Evolutionary conservation across 805 yeast species (phyloP), one percentile per base, ranked within the genome.

Genomic region (Debaryomyces castellii): DNA sequence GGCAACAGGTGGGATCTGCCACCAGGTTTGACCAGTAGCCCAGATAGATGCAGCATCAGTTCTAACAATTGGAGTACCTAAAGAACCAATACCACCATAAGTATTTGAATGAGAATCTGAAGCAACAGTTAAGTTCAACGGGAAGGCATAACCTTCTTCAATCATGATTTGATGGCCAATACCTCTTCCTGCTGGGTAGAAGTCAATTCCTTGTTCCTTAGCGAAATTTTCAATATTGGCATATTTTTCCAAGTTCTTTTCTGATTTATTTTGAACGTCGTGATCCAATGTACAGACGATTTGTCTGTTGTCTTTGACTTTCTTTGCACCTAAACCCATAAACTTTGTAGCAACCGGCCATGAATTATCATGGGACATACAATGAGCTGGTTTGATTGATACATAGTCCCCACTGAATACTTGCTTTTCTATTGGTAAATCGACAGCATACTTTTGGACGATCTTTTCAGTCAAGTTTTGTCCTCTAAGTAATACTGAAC

Each of bases 21-120:
- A 94, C 99, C 99, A 94, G 3, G 99, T 94, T 71, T 90, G 96
- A 34, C 98, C 98, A 0, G 99, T 94, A 10, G 99, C 98, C 99
- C 99, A 94, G 53, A 94, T 92, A 8, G 97, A 82, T 3, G 99
- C 99, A 18, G 98, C 99, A 68, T 94, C 99, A 0, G 99, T 94
- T 68, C 99, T 81, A 46, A 94, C 99, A 45, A 94, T 87, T 8
- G 99, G 98, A 2, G 99, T 95, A 43, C 99, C 99, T 47, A 94
- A 73, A 18, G 96, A 76, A 16, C 98, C 98, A 40, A 94, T 76
- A 61, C 99, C 99, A 55, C 99, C 99, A 62, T 94, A 94, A 30
- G 97, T 94, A 66, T 94, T 94, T 9, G 97, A 90, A 66, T 94
- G 99, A 4, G 97, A 91, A 66, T 94, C 99, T 0, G 96, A 89